Evolutionary conservation across 1,284 basidiomycete genomes (phyloP), one percentile per base, ranked within the genome.

Genomic region (Rhizopogon parksii): DNA sequence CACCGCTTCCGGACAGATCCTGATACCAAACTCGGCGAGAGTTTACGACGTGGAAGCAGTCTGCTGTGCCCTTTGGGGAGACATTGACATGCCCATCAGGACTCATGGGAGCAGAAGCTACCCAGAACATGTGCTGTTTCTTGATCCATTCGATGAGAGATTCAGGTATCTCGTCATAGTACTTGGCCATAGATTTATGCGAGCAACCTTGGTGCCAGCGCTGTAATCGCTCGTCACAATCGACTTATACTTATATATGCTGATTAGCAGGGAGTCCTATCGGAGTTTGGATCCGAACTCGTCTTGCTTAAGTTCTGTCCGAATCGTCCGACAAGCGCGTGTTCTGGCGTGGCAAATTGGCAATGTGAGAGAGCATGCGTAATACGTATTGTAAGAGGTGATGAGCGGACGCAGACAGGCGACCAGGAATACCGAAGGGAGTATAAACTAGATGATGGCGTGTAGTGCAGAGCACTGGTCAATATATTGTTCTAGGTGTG

Each of bases 1-100:
- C 49, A 78, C 78, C 79, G 56, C 75, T 80, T 2, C 79, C 80
- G 4, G 70, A 68, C 47, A 80, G 60, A 58, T 82, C 79, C 49
- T 81, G 75, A 53, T 82, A 81, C 76, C 79, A 81, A 27, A 79
- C 76, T 14, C 62, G 70, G 30, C 64, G 73, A 38, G 68, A 59
- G 55, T 73, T 67, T 24, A 74, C 67, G 19, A 82, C 58, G 49
- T 77, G 72, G 55, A 83, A 78, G 8, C 72, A 75, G 7, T 73
- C 72, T 6, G 67, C 62, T 7, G 71, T 65, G 2, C 77, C 77
- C 57, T 82, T 82, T 2, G 78, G 78, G 0, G 77, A 80, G 9
- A 83, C 50, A 50, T 82, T 81, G 58, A 82, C 65, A 49, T 80
- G 80, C 2, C 77, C 80, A 2, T 68, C 64, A 2, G 54, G 58